Percentiles rank a stretch among this genome's conserved stretches.
Conservation (phyloP, 345 rosid species). For the Lepidium sativum region DNA sequence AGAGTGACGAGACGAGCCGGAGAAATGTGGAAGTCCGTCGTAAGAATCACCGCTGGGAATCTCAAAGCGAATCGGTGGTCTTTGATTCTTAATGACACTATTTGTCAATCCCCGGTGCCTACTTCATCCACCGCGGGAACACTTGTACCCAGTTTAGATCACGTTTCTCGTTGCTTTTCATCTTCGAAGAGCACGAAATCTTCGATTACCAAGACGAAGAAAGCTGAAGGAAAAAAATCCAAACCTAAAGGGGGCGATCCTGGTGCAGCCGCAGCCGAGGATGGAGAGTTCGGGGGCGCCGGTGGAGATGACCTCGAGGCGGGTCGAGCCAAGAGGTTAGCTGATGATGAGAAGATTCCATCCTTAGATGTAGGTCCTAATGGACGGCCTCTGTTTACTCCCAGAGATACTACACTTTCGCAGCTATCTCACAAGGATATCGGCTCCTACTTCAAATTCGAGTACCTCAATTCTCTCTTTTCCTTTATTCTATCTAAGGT, state of each 20-base stretch:
- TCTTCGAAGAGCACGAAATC: conserved; percentile 34
- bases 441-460: conserved; percentile 72
- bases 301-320: conserved; percentile 37
- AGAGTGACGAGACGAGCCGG: background rate
- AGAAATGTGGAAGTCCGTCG: conserved; percentile 24
- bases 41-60: conserved; percentile 11
- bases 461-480: conserved; percentile 20
- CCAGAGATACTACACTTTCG: conserved; percentile 46
- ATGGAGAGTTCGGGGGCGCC: conserved; percentile 27
- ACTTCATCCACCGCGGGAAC: background rate
- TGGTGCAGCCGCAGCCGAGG: conserved; percentile 24
- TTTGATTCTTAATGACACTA: background rate
- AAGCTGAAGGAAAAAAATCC: conserved; percentile 38
- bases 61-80: conserved; percentile 1
- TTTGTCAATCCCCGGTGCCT: conserved; percentile 13
- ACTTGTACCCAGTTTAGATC: conserved; percentile 12
- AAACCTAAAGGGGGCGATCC: conserved; percentile 31
- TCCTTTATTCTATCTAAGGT: background rate
- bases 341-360: conserved; percentile 55
- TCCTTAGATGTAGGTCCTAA: conserved; percentile 66
- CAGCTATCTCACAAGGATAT: conserved; percentile 51
- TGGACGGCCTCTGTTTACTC: conserved; percentile 69
- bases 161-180: conserved; percentile 20
- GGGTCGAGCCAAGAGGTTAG: conserved; percentile 48
- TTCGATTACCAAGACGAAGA: conserved; percentile 31